These are phyloP conservation scores for Corymbia citriodora DNA, from an alignment of 441 rosid species.

Conservation along the genomic window DNA sequence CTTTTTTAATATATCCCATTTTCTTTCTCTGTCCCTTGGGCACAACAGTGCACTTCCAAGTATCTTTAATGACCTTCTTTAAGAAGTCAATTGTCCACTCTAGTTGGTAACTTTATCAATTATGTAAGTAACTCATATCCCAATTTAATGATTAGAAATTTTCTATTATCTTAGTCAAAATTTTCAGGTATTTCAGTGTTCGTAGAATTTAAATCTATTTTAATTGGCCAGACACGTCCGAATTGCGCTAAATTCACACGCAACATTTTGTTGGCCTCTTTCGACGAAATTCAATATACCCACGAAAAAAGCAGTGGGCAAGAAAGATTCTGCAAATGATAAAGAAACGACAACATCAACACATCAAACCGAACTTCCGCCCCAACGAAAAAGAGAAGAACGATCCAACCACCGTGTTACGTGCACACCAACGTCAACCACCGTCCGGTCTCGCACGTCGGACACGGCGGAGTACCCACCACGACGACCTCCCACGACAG, in stretches of 20 bases:
- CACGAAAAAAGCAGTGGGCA: not conserved
- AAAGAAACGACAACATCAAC: not conserved
- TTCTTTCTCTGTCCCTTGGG: not conserved
- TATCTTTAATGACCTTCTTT: not conserved
- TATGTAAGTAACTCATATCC: not conserved
- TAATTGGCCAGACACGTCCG: not conserved
- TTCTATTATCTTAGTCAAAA: not conserved
- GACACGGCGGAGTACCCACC: not conserved
- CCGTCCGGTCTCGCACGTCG: not conserved
- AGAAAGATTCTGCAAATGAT: not conserved
- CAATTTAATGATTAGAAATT: not conserved
- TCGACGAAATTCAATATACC: not conserved
- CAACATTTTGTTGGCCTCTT: not conserved
- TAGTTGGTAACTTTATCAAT: not conserved
- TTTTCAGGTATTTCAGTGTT: not conserved
- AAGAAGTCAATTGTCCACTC: not conserved
- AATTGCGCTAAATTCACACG: not conserved
- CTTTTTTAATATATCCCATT: not conserved
- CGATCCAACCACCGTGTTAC: not conserved
- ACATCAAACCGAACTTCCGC: not conserved
- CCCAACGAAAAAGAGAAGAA: rapidly evolving
- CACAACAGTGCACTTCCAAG: not conserved
- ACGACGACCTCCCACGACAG: not conserved
- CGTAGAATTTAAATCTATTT: not conserved
- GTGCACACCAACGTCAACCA: not conserved